Conservation (phyloP, 352 stramenopile species). For the Globisporangium orthogonon region DNA sequence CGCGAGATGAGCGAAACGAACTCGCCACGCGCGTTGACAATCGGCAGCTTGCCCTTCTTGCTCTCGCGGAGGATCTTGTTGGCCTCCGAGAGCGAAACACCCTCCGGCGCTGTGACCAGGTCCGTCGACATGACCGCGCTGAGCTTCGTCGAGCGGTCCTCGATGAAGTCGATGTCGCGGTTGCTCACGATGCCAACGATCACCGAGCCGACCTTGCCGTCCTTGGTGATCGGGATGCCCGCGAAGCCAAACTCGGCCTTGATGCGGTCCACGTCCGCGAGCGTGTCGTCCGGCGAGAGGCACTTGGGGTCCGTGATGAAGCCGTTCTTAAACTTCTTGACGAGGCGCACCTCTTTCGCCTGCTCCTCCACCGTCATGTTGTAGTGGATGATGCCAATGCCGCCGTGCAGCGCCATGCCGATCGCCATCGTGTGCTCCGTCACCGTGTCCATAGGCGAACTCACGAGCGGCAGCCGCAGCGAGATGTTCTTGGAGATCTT, state of each 20-base stretch:
- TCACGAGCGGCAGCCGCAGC: slow-evolving; percentile 94
- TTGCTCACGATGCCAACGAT: slow-evolving; percentile 99
- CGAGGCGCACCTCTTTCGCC: slow-evolving; percentile 88
- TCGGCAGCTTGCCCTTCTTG: slow-evolving; percentile 99
- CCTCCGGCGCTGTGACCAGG: slow-evolving; percentile 93
- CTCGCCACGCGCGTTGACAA: slow-evolving; percentile 97
- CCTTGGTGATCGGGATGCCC: slow-evolving; percentile 98
- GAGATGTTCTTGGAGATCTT: slow-evolving; percentile 93
- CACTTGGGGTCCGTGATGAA: slow-evolving; percentile 99
- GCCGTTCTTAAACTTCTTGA: slow-evolving; percentile 99
- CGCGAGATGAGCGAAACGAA: slow-evolving; percentile 98
- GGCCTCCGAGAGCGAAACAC: slow-evolving; percentile 93
- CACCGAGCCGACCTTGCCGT: slow-evolving; percentile 96
- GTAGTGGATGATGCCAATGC: slow-evolving; percentile 99
- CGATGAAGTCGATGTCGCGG: slow-evolving; percentile 98
- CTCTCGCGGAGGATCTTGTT: slow-evolving; percentile 97
- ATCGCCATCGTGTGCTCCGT: slow-evolving; percentile 99
- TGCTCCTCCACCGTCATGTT: slow-evolving; percentile 99
- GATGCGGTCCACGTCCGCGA: slow-evolving; percentile 94
- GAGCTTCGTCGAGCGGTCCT: slow-evolving; percentile 88
- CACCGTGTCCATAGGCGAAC: slow-evolving; percentile 99
- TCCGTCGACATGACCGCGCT: slow-evolving; percentile 87
- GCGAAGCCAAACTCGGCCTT: slow-evolving; percentile 97
- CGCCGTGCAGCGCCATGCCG: slow-evolving; percentile 97
- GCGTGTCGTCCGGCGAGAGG: slow-evolving; percentile 93